A percentile compares a stretch with the other conserved stretches of the same genome.
These are phyloP conservation scores for Gracilaria gracilis DNA, from an alignment of 23 red algal species.

Conservation along the genomic window DNA sequence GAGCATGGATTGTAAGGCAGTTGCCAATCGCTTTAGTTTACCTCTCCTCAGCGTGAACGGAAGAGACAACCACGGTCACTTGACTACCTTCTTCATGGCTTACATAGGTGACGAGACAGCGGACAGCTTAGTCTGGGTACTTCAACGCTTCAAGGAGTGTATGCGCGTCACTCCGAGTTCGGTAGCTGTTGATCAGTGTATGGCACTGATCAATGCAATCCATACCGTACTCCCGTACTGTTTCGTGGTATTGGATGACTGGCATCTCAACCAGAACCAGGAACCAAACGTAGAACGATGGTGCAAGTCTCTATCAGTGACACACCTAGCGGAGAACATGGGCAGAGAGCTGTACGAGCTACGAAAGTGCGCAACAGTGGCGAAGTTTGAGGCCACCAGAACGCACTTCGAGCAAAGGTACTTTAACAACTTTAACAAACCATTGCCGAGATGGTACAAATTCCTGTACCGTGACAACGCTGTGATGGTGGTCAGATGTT, in stretches of 20 bases:
- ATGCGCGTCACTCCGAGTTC: background rate
- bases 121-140: background rate
- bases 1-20: background rate
- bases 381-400: background rate
- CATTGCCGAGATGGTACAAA: slow-evolving; percentile 12
- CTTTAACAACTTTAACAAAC: background rate
- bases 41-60: background rate
- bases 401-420: background rate
- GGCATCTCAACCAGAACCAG: background rate
- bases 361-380: background rate
- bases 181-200: background rate
- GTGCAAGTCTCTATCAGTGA: background rate
- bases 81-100: background rate
- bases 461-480: background rate
- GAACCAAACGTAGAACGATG: background rate
- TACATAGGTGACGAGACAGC: background rate
- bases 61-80: background rate
- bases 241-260: background rate
- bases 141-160: background rate
- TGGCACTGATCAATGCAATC: background rate
- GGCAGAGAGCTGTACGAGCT: background rate
- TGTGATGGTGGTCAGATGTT: background rate
- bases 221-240: background rate
- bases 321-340: background rate
- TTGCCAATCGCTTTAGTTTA: background rate